A percentile compares a stretch with the other conserved stretches of the same genome.
phyloP scores from a whole-genome alignment of 2,329 filamentous ascomycete genomes.

The Aspergillus calidoustus region DNA sequence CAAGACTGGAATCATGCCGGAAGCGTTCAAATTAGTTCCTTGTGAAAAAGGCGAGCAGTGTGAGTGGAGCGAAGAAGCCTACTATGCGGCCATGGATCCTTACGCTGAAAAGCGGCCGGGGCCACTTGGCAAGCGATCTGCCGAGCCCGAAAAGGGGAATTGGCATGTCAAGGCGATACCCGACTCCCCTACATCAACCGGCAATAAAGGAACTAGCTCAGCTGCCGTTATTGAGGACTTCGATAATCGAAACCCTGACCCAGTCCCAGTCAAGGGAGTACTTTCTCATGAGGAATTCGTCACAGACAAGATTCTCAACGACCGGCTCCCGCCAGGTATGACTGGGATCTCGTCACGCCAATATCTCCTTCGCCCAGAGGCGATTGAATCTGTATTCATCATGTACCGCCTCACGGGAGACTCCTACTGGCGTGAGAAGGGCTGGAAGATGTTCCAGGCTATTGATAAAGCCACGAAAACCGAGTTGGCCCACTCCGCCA shows the following conservation, averaged over 20 bases:
- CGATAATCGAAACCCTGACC: neutral
- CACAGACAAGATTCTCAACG: slow-evolving; percentile 44
- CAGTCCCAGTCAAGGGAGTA: slow-evolving; percentile 3
- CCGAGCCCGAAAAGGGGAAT: slow-evolving; percentile 21
- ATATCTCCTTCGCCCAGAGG: slow-evolving; percentile 65
- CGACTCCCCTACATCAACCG: neutral
- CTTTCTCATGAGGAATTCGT: slow-evolving; percentile 48
- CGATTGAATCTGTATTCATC: slow-evolving; percentile 79
- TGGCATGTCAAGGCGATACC: slow-evolving; percentile 26
- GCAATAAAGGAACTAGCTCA: slow-evolving; percentile 6
- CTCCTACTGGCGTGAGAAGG: slow-evolving; percentile 66
- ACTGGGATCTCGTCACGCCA: slow-evolving; percentile 42
- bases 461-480: slow-evolving; percentile 66
- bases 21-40: slow-evolving; percentile 58
- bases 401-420: slow-evolving; percentile 76
- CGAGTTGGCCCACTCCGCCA: slow-evolving; percentile 65
- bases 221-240: slow-evolving; percentile 2
- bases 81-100: slow-evolving; percentile 51
- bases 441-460: slow-evolving; percentile 74
- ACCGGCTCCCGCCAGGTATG: slow-evolving; percentile 50
- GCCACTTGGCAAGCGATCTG: slow-evolving; percentile 15
- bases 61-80: slow-evolving; percentile 59
- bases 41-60: slow-evolving; percentile 53
- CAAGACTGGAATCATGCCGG: slow-evolving; percentile 65
- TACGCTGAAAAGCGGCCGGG: slow-evolving; percentile 32